Evolutionary conservation across 441 rosid genomes (phyloP), one percentile per base, ranked within the genome.

Genomic region (Populus tomentosa): DNA sequence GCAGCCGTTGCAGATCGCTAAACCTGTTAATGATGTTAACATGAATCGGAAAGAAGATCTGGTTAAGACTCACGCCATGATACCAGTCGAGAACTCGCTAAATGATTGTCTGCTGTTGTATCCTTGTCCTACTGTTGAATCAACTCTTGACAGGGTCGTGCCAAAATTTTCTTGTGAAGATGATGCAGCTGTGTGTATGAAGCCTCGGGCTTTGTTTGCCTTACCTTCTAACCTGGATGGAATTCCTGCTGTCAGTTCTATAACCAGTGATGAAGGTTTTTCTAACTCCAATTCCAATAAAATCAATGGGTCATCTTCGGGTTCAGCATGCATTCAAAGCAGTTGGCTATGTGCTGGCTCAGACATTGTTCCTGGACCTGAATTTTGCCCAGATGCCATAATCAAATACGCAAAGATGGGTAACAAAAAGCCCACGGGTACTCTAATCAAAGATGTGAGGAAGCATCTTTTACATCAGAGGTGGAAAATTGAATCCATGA

Each of bases 401-500:
- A 40, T 66, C 32, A 73, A 79, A 72, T 93, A 85, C 74, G 80
- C 81, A 72, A 72, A 56, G 38, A 62, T 21, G 21, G 30, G 13
- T 46, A 70, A 67, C 13, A 24, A 26, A 66, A 63, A 36, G 66
- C 7, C 26, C 21, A 35, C 6, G 32, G 23, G 16, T 32, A 23
- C 81, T 70, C 50, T 78, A 13, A 70, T 42, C 38, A 18, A 26
- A 63, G 78, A 82, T 75, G 83, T 83, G 67, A 85, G 80, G 78
- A 90, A 85, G 79, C 97, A 94, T 85, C 90, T 94, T 81, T 81
- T 74, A 42, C 75, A 86, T 80, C 73, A 84, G 73, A 87, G 88
- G 53, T 93, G 98, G 98, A 78, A 81, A 77, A 82, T 88, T 56
- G 89, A 89, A 62, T 83, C 36, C 66, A 68, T 8, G 62, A 81